These are phyloP conservation scores for Gastrolobium villosum DNA, from an alignment of 306 rosid species.

Conservation along the genomic window DNA sequence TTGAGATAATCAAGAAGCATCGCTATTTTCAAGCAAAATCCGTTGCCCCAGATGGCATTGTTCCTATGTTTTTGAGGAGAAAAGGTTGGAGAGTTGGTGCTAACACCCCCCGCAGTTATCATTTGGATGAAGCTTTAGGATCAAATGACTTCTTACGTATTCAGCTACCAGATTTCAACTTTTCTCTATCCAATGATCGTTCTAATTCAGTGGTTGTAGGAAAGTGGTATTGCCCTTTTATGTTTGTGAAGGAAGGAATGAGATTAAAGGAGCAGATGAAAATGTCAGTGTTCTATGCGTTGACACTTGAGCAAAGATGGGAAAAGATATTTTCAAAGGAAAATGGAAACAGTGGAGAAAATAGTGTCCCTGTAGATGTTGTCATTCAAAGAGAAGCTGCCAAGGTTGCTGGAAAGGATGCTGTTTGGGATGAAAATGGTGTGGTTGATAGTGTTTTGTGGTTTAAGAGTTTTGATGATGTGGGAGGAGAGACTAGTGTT, in stretches of 20 bases:
- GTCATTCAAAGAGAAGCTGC: slow-evolving; percentile 48
- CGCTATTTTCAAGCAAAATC: slow-evolving; percentile 53
- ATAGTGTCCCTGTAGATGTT: slow-evolving; percentile 53
- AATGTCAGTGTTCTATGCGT: slow-evolving; percentile 51
- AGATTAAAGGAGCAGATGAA: slow-evolving; percentile 50
- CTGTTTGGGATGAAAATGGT: slow-evolving; percentile 31
- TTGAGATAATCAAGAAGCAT: slow-evolving; percentile 38
- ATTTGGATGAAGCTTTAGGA: slow-evolving; percentile 58
- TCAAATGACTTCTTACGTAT: slow-evolving; percentile 49
- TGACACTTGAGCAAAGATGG: slow-evolving; percentile 70
- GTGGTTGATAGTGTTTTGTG: slow-evolving; percentile 25
- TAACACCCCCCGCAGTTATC: slow-evolving; percentile 41
- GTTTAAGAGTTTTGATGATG: slow-evolving; percentile 57
- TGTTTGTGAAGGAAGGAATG: slow-evolving; percentile 60
- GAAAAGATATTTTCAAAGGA: slow-evolving; percentile 51
- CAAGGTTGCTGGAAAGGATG: slow-evolving; percentile 46
- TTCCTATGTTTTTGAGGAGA: slow-evolving; percentile 46
- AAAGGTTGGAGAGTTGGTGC: slow-evolving; percentile 49
- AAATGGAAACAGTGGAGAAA: not conserved
- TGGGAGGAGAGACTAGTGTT: slow-evolving; percentile 24
- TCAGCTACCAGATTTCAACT: slow-evolving; percentile 50
- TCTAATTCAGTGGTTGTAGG: slow-evolving; percentile 53
- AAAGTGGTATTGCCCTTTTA: slow-evolving; percentile 69
- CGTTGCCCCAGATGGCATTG: slow-evolving; percentile 54
- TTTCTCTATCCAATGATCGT: slow-evolving; percentile 1